Base-by-base conservation (phyloP, 768 basidiomycete genomes). In the Kwoniella dejecticola region DNA sequence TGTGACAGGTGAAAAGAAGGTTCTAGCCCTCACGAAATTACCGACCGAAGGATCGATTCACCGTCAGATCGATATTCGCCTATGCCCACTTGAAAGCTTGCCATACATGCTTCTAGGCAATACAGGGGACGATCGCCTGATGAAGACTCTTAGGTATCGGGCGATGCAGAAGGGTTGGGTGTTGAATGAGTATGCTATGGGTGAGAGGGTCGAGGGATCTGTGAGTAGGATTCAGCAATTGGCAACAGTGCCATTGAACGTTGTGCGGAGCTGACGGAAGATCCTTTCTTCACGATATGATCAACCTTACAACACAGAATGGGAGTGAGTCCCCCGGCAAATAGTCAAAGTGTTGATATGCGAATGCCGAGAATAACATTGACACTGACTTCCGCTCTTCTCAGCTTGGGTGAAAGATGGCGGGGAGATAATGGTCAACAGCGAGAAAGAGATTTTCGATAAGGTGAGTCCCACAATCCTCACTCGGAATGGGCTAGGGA, bases 181-280 rank as follows among this genome's bases (percentile, higher is more conserved):
- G 0, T 50, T 78, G 55, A 78, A 78, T 63, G 77, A 76, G 69
- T 78, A 78, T 61, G 69, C 59, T 0, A 76, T 78, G 75, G 75
- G 73, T 2, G n/a, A 57, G 55, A 58, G 68, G 47, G 17, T 46
- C 15, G 57, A 30, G 10, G 62, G 55, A 12, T 36, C 54, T 29
- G 63, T 62, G 49, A 45, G 66, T 55, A 3, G 11, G 19, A 7
- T 33, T 45, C n/a, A n/a, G n/a, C n/a, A n/a, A n/a, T n/a, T n/a
- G n/a, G n/a, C n/a, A n/a, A n/a, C n/a, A n/a, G n/a, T n/a, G n/a
- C n/a, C n/a, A n/a, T n/a, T n/a, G n/a, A n/a, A n/a, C n/a, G n/a
- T n/a, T n/a, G n/a, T n/a, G n/a, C n/a, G n/a, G n/a, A n/a, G n/a
- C n/a, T n/a, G n/a, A n/a, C n/a, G n/a, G n/a, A n/a, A n/a, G n/a